Evolutionary conservation across 768 basidiomycete species (phyloP), one percentile per base, ranked within the genome.

Genomic region (Lentinula aciculospora): DNA sequence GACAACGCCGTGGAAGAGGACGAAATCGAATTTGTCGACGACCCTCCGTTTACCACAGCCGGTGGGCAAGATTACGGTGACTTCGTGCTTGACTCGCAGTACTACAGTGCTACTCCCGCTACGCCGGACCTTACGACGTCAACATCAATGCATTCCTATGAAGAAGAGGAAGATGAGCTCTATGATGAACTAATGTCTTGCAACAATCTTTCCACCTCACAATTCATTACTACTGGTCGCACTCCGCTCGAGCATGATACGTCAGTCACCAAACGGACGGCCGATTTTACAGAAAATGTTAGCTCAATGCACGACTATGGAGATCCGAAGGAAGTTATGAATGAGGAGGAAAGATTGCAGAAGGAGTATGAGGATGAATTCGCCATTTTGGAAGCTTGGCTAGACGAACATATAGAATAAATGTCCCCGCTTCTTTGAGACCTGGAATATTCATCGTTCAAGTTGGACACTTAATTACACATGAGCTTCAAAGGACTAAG

Each of bases 321-420:
- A 31, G 17, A 6, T 44, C 28, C 25, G 56, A 29, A 40, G 17
- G 19, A 49, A 19, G 10, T 19, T 6, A n/a, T 45, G 25, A 31
- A n/a, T 25, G 85, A 92, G 23, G 45, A 59, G 15, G 53, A 56
- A 25, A 32, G 17, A 19, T 56, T 49, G 15, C 31, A 58, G 29
- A 59, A 58, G 40, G 58, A 65, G 21, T 66, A 63, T 21, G 62
- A 65, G 12, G 80, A 86, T 49, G 78, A 83, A 50, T 76, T 88
- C 49, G 84, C 80, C 4, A 85, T 86, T 61, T 74, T 91, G 28
- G 84, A 88, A 59, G 81, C 76, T 45, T 91, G 85, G 85, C 67
- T 90, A 62, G 73, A 80, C 21, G 44, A 39, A 9, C 42, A 44
- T 44, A 44, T 44, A 4, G 42, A 44, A 23, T 19, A 39, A n/a